Evolutionary conservation across 768 basidiomycete species (phyloP).

Genomic region (Pleurotus citrinopileatus): DNA sequence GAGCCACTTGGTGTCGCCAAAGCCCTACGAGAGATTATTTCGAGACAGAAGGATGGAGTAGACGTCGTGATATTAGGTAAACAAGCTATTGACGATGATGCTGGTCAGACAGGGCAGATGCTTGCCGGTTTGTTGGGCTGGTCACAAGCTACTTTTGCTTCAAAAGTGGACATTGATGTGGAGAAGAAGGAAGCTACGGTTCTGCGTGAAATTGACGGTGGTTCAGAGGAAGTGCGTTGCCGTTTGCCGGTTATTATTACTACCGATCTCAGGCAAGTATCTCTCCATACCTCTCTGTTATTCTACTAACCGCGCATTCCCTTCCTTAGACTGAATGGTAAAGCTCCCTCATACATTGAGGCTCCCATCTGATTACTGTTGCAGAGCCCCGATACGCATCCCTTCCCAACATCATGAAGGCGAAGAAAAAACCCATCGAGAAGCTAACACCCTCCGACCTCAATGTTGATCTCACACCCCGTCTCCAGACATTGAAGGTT

Average conservation of each 20-base stretch:
- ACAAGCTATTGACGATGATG: constrained; percentile 97
- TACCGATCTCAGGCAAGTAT: constrained; percentile 82
- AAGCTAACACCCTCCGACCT: constrained; percentile 79
- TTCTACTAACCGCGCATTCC: too few species aligned
- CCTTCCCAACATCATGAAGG: constrained; percentile 97
- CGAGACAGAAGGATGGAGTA: constrained; percentile 53
- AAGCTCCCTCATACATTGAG: background rate
- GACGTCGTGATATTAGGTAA: constrained; percentile 96
- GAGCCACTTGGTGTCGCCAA: constrained; percentile 94
- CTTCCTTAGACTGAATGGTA: constrained; percentile 86
- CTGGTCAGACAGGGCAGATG: constrained; percentile 96
- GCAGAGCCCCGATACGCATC: constrained; percentile 95
- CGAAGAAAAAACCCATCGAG: constrained; percentile 97
- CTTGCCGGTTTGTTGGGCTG: constrained; percentile 89
- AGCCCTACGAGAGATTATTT: constrained; percentile 74
- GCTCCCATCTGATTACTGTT: background rate
- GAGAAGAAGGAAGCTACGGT: constrained; percentile 65
- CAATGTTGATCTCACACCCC: constrained; percentile 78
- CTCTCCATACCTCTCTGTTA: background rate
- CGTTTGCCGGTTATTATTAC: constrained; percentile 84
- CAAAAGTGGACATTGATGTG: constrained; percentile 73
- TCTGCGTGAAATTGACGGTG: constrained; percentile 92
- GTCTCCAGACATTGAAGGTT: constrained; percentile 84
- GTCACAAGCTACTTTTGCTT: constrained; percentile 95
- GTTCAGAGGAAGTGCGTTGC: constrained; percentile 78